A percentile compares a stretch with the other conserved stretches of the same genome.
phyloP scores from a whole-genome alignment of 2,329 filamentous ascomycete genomes.

The Arthrinium puccinioides region DNA sequence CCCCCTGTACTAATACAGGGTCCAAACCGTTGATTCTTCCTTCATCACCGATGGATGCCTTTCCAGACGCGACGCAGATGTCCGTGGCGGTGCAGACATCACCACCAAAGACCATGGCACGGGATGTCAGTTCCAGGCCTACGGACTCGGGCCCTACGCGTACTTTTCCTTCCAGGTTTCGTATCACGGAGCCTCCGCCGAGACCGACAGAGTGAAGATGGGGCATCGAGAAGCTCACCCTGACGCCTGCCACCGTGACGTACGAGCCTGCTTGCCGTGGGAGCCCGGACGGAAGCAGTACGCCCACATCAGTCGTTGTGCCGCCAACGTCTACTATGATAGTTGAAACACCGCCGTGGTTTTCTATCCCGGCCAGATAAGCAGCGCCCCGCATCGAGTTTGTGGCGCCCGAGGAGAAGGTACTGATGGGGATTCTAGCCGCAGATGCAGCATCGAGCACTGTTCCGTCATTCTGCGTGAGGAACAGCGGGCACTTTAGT shows the following conservation, averaged over 20 bases:
- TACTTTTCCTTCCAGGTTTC: conserved; percentile 24
- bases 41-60: conserved; percentile 29
- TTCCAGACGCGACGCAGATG: conserved; percentile 25
- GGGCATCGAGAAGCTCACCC: conserved; percentile 49
- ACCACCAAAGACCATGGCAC: conserved; percentile 48
- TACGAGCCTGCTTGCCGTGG: conserved; percentile 54
- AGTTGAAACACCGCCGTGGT: conserved; percentile 22
- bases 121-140: conserved; percentile 42
- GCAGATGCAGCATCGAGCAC: conserved; percentile 44
- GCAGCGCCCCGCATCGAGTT: conserved; percentile 56
- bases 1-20: conserved; percentile 25
- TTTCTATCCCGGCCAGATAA: conserved; percentile 35
- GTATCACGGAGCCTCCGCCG: conserved; percentile 46
- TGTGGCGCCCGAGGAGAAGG: conserved; percentile 53
- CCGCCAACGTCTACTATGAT: conserved; percentile 60
- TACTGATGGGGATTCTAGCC: conserved; percentile 46
- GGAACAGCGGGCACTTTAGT: conserved; percentile 43
- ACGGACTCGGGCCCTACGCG: conserved; percentile 52
- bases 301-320: conserved; percentile 55
- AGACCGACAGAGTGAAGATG: conserved; percentile 50
- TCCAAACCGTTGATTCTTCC: conserved; percentile 13
- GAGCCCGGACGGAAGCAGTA: conserved; percentile 51
- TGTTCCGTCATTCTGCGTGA: conserved; percentile 56
- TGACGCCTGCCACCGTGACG: conserved; percentile 51
- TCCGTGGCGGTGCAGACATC: conserved; percentile 50